Evolutionary conservation across 2,329 filamentous ascomycete genomes (phyloP), one percentile per base, ranked within the genome.

Genomic region (Ceratocystis ficicola): DNA sequence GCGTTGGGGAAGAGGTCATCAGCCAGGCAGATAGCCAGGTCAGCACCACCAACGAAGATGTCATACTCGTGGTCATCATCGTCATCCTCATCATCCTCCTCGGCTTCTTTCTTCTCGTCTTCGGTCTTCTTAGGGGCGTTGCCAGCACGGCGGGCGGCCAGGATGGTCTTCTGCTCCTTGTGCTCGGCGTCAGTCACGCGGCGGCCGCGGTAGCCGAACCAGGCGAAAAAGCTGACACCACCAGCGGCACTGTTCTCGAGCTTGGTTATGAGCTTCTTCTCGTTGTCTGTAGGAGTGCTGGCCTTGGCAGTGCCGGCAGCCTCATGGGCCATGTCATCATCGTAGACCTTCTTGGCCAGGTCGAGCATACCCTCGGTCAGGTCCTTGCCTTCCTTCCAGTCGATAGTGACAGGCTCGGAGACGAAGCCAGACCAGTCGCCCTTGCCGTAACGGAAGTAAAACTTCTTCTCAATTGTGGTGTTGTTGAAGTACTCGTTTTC

Each of bases 1-100:
- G 92, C 93, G 69, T 86, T 85, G 61, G 90, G 89, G 86, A 88
- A 96, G 64, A 97, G 78, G 71, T 97, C 93, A 73, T 97, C 92
- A 7, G 88, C 85, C 70, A 97, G 80, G 68, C 85, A 81, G 69
- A 90, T 81, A 48, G 91, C 92, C 61, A 97, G 76, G 68, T 92
- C 88, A 70, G 95, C 90, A 25, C 89, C 93, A 55, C 85, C 85
- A n/a, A 89, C 87, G 80, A 94, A 96, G 71, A 95, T 87, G 76
- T 96, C 93, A 61, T 87, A 81, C 65, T 86, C 84, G 68, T 86
- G 82, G 70, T 87, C 82, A 69, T 86, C 83, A 36, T 84, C 77
- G 0, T 82, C 80, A 1, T 82, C 79, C 0, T 86, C 82, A 0
- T 86, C 83, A 0, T 88, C 80, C 0, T 86, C 82, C 0, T 86